phyloP scores from a whole-genome alignment of 2,329 filamentous ascomycete genomes.

The Exophiala sp. region DNA sequence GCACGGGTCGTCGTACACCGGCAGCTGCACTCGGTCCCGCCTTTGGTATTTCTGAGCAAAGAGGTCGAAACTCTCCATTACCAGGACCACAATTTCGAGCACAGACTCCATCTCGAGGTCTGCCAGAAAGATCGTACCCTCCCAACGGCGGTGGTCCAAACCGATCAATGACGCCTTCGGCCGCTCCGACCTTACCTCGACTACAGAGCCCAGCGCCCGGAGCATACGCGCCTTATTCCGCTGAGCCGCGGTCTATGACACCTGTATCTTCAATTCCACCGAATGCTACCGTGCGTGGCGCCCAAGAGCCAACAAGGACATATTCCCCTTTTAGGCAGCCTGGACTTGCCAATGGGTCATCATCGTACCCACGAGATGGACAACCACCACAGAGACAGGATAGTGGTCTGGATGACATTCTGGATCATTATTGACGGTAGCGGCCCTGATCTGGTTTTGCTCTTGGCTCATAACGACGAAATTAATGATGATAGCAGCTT shows the following conservation, averaged over 20 bases:
- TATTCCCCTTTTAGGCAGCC: conserved; percentile 16
- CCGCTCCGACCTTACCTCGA: conserved; percentile 19
- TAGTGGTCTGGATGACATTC: conserved; percentile 26
- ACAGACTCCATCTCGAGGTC: conserved; percentile 19
- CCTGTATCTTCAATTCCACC: conserved; percentile 18
- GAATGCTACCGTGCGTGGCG: conserved; percentile 14
- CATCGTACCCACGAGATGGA: conserved; percentile 7
- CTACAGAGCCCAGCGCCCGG: conserved; percentile 15
- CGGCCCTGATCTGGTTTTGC: conserved; percentile 1
- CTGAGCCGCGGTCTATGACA: conserved; percentile 20
- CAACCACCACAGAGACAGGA: conserved; percentile 16
- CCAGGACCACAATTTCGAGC: conserved; percentile 20
- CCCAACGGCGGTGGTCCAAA: conserved; percentile 14
- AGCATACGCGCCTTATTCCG: conserved; percentile 19
- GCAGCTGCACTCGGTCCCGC: conserved; percentile 10
- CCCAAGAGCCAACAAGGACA: conserved; percentile 12
- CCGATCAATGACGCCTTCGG: conserved; percentile 18
- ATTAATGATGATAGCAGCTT: conserved; percentile 22
- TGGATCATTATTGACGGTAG: conserved; percentile 25
- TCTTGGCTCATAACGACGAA: conserved; percentile 13
- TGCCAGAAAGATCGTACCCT: conserved; percentile 25
- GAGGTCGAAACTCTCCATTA: conserved; percentile 24
- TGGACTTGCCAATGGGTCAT: conserved; percentile 3
- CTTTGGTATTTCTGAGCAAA: conserved; percentile 22
- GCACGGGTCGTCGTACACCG: conserved; percentile 17